A percentile compares a stretch with the other conserved stretches of the same genome.
These are phyloP conservation scores for Fomes fomentarius DNA, from an alignment of 1,284 basidiomycete genomes.

Conservation along the genomic window DNA sequence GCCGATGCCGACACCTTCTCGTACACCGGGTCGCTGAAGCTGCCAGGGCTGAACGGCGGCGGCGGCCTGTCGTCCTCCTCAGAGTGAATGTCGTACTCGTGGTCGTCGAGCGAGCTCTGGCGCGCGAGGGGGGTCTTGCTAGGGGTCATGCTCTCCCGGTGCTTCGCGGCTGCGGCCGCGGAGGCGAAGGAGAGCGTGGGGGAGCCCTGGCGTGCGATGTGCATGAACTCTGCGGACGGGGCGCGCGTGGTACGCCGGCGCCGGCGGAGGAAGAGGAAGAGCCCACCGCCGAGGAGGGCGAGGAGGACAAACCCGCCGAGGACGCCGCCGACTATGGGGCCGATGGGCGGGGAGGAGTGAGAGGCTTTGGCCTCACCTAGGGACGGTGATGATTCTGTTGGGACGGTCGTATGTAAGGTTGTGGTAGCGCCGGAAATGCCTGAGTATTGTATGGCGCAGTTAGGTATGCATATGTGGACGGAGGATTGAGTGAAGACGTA, in stretches of 20 bases:
- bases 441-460: too few relatives aligned
- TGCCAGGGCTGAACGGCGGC: conserved; percentile 31
- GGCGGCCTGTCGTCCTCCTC: conserved; percentile 27
- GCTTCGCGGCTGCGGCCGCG: neutral
- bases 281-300: conserved; percentile 5
- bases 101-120: conserved; percentile 18
- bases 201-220: conserved; percentile 4
- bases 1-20: conserved; percentile 31
- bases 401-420: too few relatives aligned
- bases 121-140: conserved; percentile 12
- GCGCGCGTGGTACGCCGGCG: conserved; percentile 18
- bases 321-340: conserved; percentile 27
- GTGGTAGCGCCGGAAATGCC: too few relatives aligned
- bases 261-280: conserved; percentile 7
- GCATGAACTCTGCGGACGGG: conserved; percentile 31
- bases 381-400: neutral
- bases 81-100: too few relatives aligned
- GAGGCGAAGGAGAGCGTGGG: neutral
- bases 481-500: too few relatives aligned
- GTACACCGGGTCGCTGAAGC: conserved; percentile 28
- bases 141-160: neutral
- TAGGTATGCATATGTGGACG: neutral
- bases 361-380: neutral
- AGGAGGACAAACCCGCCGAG: conserved; percentile 19
- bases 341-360: neutral